Evolutionary conservation across 225 moss, liverwort and hornwort genomes (phyloP).

Genomic region (Lunularia cruciata): DNA sequence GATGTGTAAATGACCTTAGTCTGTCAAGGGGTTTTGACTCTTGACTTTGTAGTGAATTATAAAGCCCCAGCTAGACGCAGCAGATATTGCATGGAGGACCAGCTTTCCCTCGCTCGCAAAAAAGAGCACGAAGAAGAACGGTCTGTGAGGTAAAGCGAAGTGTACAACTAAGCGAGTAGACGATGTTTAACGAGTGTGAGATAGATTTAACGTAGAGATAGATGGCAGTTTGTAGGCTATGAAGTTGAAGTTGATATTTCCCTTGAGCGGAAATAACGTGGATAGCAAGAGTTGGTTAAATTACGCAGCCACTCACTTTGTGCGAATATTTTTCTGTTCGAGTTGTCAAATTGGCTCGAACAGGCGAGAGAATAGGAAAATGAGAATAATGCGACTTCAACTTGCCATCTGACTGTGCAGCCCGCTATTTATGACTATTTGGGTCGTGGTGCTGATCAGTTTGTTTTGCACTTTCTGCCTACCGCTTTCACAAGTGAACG

Average conservation of each 20-base stretch:
- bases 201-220: not conserved
- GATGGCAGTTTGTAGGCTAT: not conserved
- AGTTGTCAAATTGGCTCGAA: too few relatives aligned
- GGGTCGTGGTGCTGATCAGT: too few relatives aligned
- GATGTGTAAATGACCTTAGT: conserved; percentile 15
- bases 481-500: too few relatives aligned
- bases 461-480: too few relatives aligned
- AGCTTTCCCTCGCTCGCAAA: not conserved
- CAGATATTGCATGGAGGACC: not conserved
- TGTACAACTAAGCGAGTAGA: not conserved
- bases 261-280: not conserved
- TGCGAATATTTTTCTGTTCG: not conserved
- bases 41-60: not conserved
- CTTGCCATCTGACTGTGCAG: too few relatives aligned
- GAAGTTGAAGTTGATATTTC: not conserved
- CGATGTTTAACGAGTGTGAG: not conserved
- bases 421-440: too few relatives aligned
- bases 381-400: too few relatives aligned
- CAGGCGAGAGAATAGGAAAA: too few relatives aligned
- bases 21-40: not conserved
- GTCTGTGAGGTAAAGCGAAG: not conserved
- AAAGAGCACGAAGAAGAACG: not conserved
- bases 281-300: not conserved
- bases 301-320: not conserved
- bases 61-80: not conserved